Evolutionary conservation across 768 basidiomycete species (phyloP).

Genomic region (Pleurotus salmoneostramineus): DNA sequence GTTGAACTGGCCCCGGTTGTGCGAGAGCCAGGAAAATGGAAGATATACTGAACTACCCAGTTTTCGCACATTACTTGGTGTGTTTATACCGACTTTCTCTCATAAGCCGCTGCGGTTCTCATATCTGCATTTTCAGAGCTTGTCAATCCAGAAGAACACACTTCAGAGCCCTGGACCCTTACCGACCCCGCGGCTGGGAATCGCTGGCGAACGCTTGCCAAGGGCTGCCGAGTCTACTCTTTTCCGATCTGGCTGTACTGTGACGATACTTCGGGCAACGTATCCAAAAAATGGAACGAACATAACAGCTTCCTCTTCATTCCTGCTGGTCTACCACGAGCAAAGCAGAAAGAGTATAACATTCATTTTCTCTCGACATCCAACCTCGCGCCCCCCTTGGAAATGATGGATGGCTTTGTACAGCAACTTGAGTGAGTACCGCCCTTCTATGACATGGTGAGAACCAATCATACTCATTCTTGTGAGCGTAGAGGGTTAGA

Average conservation of each 20-base stretch:
- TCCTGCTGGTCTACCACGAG: slow-evolving; percentile 30
- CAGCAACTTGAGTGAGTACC: slow-evolving; percentile 25
- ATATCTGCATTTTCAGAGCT: not conserved
- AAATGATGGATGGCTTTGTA: slow-evolving; percentile 38
- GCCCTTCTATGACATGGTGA: not conserved
- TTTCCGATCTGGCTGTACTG: slow-evolving; percentile 37
- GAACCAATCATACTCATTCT: too few relatives aligned
- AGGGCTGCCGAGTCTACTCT: slow-evolving; percentile 23
- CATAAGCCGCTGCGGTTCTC: not conserved
- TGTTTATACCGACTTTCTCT: too few relatives aligned
- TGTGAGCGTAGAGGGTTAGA: too few relatives aligned
- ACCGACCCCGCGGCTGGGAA: slow-evolving; percentile 17
- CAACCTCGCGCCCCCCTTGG: slow-evolving; percentile 34
- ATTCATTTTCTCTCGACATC: slow-evolving; percentile 39
- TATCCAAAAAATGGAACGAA: slow-evolving; percentile 45
- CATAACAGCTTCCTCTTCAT: slow-evolving; percentile 37
- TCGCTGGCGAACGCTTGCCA: slow-evolving; percentile 20
- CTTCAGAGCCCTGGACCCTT: slow-evolving; percentile 10
- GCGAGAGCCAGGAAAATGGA: slow-evolving; percentile 1
- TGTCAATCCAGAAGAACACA: not conserved
- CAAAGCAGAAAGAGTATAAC: slow-evolving; percentile 26
- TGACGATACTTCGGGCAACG: slow-evolving; percentile 41
- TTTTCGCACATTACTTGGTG: slow-evolving; percentile 12
- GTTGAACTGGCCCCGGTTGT: slow-evolving; percentile 7
- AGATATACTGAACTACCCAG: slow-evolving; percentile 8